A percentile compares a stretch with the other conserved stretches of the same genome.
These are phyloP conservation scores for Kwoniella shandongensis DNA, from an alignment of 768 basidiomycete species.

Conservation along the genomic window DNA sequence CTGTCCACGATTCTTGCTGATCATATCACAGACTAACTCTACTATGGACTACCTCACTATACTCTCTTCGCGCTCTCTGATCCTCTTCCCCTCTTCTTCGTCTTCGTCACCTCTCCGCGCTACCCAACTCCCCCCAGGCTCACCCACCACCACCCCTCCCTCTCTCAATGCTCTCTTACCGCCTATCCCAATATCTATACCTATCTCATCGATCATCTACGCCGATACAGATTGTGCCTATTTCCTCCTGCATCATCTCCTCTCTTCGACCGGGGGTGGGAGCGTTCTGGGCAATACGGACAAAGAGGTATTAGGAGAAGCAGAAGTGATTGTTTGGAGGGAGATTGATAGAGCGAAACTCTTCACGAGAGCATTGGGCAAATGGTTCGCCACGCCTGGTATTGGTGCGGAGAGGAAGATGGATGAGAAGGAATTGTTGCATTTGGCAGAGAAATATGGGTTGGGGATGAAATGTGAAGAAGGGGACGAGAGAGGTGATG, in stretches of 20 bases:
- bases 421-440: slow-evolving; percentile 19
- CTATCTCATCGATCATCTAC: slow-evolving; percentile 30
- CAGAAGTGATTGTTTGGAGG: slow-evolving; percentile 35
- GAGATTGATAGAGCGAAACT: slow-evolving; percentile 36
- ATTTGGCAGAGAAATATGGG: slow-evolving; percentile 26
- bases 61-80: slow-evolving; percentile 34
- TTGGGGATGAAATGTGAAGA: slow-evolving; percentile 9
- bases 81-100: slow-evolving; percentile 27
- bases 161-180: slow-evolving; percentile 8
- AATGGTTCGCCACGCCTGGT: slow-evolving; percentile 21
- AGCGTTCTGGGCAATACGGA: not conserved
- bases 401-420: slow-evolving; percentile 7
- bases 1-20: too few relatives aligned
- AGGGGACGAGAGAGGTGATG: not conserved
- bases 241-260: slow-evolving; percentile 38
- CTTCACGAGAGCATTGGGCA: slow-evolving; percentile 30
- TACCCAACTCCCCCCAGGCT: slow-evolving; percentile 4
- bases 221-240: slow-evolving; percentile 33
- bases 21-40: not conserved
- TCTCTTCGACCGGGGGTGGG: slow-evolving; percentile 1
- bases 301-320: slow-evolving; percentile 18
- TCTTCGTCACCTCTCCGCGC: not conserved
- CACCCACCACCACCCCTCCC: slow-evolving; percentile 21
- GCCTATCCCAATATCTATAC: slow-evolving; percentile 30
- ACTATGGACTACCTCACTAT: slow-evolving; percentile 47